Conservation (phyloP, 2,329 filamentous ascomycete genomes). For the Epichloe glyceriae region DNA sequence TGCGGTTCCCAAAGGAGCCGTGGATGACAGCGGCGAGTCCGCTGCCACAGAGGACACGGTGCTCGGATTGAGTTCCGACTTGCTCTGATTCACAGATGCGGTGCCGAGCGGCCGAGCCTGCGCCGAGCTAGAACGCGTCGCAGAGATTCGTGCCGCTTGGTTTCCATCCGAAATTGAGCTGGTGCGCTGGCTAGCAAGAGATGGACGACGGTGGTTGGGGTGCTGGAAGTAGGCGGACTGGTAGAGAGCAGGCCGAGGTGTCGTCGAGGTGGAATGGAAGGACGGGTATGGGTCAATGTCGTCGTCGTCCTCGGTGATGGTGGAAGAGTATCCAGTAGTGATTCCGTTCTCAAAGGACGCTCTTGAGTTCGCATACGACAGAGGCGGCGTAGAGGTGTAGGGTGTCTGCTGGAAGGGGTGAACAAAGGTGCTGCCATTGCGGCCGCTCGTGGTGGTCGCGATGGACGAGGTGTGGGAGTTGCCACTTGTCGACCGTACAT, state of each 20-base stretch:
- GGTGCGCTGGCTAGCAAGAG: constrained; percentile 21
- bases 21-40: constrained; percentile 23
- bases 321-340: constrained; percentile 32
- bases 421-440: constrained; percentile 38
- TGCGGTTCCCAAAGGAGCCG: constrained; percentile 13
- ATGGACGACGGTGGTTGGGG: constrained; percentile 16
- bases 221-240: constrained; percentile 9
- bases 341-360: constrained; percentile 33
- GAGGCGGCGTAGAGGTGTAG: constrained; percentile 44
- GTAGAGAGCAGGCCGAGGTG: constrained; percentile 3
- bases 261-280: constrained; percentile 7
- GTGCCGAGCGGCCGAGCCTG: constrained; percentile 24
- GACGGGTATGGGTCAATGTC: constrained; percentile 12
- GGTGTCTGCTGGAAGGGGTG: constrained; percentile 55
- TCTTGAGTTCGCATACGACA: constrained; percentile 45
- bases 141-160: constrained; percentile 15
- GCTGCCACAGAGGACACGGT: constrained; percentile 15
- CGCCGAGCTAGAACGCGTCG: constrained; percentile 17
- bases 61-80: constrained; percentile 34
- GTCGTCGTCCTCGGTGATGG: constrained; percentile 40
- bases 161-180: constrained; percentile 21
- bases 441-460: constrained; percentile 38
- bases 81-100: constrained; percentile 26
- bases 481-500: constrained; percentile 45
- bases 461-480: constrained; percentile 41